phyloP scores from a whole-genome alignment of 106 monocot genomes.

The Phalaenopsis equestris region DNA sequence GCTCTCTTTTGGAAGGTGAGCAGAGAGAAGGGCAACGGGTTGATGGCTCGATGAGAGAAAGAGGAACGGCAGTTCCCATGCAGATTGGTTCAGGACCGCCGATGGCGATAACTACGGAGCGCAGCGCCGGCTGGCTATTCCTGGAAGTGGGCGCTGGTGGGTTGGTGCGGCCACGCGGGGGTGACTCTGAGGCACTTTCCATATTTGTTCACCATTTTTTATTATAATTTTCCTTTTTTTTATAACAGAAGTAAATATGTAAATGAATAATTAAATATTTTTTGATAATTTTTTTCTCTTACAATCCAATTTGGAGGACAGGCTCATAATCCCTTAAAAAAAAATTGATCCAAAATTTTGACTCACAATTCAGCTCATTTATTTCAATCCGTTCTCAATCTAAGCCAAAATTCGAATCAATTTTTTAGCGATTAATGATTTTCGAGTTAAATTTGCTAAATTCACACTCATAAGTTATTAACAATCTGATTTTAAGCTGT shows the following conservation, averaged over 20 bases:
- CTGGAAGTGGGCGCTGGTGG: background rate
- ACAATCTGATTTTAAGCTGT: too few species aligned
- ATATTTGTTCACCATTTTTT: background rate
- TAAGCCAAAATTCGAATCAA: too few species aligned
- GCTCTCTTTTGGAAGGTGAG: background rate
- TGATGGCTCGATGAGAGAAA: background rate
- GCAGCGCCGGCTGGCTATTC: slow-evolving; percentile 3
- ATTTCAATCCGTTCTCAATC: too few species aligned
- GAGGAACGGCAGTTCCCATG: background rate
- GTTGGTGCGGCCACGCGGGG: background rate
- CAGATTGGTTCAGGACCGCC: background rate
- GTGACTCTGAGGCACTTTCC: background rate
- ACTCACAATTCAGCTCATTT: too few species aligned
- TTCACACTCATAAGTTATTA: too few species aligned
- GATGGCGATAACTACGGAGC: slow-evolving; percentile 1
- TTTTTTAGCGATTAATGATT: too few species aligned
- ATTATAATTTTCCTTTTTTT: background rate
- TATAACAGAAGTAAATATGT: background rate
- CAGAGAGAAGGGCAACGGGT: background rate
- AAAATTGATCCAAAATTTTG: too few species aligned
- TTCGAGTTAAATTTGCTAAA: too few species aligned
- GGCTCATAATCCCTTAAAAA: too few species aligned
- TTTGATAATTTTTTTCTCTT: too few species aligned
- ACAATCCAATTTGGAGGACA: too few species aligned
- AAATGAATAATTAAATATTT: too few species aligned